Base-by-base conservation (phyloP, 1,139 yeast genomes). In the Nakaseomyces nivariensis region DNA sequence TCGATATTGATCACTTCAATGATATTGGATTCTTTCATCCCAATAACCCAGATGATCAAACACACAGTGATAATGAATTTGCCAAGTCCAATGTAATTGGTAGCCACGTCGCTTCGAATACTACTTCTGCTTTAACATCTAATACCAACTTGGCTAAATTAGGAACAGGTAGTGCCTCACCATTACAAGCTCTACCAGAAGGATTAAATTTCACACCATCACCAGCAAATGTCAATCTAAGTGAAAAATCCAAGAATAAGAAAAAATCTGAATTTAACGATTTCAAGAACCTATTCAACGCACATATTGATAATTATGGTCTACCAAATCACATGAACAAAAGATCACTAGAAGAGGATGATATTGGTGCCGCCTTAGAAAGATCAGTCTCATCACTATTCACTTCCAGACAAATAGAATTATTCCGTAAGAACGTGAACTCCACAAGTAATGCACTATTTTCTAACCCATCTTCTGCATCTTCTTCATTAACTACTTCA, bases 341-440 rank as follows among this genome's bases (percentile, higher is more conserved):
- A 13, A 17, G 34, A 4, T 4, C 33, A 4, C 8, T 29, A 4
- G 44, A 29, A 6, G 44, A 41, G 3, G 44, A 41, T 4, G 44
- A 41, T 29, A 41, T 41, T 41, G 44, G 41, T 22, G 47, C 40
- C 5, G 37, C 36, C 11, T 24, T 47, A n/a, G 49, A 47, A 25
- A 44, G 42, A 36, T 47, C 46, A 25, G 50, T 55, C 26, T 54
- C 62, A 10, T 53, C 51, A 25, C 47, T 81, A 36, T 81, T 81
- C 63, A 73, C 80, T 58, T 71, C 78, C 1, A 70, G 87, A 55
- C 87, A 82, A 61, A 70, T 78, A 45, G 85, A 80, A 60, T 66
- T 81, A 55, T 79, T 77, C 51, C 75, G 72, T 47, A 71, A 76
- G 52, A 73, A 66, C 24, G 63, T 65, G 43, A 31, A 51, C 10